Conservation (phyloP, 148 eudicot species). For the Chenopodium album region DNA sequence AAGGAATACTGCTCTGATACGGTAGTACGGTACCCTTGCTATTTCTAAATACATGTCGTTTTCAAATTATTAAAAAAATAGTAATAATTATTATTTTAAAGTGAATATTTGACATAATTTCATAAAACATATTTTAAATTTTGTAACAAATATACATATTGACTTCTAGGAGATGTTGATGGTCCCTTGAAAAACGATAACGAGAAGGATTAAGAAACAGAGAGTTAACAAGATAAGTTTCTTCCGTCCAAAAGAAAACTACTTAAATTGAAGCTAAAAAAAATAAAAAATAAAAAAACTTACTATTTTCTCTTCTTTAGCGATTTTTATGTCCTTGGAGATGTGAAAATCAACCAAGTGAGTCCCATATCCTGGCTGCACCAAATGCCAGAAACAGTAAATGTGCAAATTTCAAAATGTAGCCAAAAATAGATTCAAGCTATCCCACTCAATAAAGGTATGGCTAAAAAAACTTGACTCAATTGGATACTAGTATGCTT, state of each 20-base stretch:
- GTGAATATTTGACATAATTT: background rate
- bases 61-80: too few species aligned
- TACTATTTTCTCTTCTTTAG: slow-evolving; percentile 66
- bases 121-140: background rate
- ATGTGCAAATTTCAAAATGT: background rate
- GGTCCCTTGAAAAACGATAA: background rate
- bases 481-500: slow-evolving; percentile 2
- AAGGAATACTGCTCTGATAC: too few species aligned
- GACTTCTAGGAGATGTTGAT: background rate
- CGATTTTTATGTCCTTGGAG: slow-evolving; percentile 37
- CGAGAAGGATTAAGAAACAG: background rate
- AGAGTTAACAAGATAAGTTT: background rate
- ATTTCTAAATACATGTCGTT: background rate
- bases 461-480: background rate
- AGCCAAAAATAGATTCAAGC: background rate
- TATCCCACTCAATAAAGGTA: slow-evolving; percentile 7
- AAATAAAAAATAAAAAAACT: slow-evolving; percentile 26
- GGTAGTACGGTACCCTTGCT: background rate
- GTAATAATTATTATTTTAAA: too few species aligned
- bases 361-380: slow-evolving; percentile 87
- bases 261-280: background rate
- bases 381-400: slow-evolving; percentile 15
- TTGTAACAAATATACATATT: background rate
- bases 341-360: slow-evolving; percentile 72
- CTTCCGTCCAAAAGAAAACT: background rate